phyloP scores from a whole-genome alignment of 176 grass and related monocot species.

The Oryza meridionalis region DNA sequence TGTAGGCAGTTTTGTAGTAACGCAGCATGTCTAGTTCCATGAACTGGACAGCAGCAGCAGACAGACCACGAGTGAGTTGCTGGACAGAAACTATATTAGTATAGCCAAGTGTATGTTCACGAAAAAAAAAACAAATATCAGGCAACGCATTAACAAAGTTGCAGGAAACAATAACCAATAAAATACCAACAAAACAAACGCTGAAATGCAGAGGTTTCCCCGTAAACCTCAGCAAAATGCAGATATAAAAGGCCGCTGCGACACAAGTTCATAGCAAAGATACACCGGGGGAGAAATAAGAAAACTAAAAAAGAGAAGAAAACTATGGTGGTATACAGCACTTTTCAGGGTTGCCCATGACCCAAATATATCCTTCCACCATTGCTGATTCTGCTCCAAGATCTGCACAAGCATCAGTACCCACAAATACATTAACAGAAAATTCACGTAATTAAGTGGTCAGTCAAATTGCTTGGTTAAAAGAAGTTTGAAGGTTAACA shows the following conservation, averaged over 20 bases:
- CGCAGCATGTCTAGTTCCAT: too few species aligned
- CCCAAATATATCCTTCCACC: slow-evolving; percentile 23
- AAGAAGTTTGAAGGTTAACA: too few species aligned
- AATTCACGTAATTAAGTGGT: neutral
- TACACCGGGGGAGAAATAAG: neutral
- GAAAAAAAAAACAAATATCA: neutral
- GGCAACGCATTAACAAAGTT: slow-evolving; percentile 29
- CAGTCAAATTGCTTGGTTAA: neutral
- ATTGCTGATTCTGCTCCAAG: slow-evolving; percentile 31
- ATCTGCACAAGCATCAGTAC: neutral
- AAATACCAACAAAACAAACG: slow-evolving; percentile 41
- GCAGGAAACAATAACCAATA: slow-evolving; percentile 52
- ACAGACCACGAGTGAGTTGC: too few species aligned
- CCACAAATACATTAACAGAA: neutral
- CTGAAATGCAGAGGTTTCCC: slow-evolving; percentile 3
- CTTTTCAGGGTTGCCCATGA: slow-evolving; percentile 28
- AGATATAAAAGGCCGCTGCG: slow-evolving; percentile 49
- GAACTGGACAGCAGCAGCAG: neutral
- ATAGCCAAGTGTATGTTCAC: neutral
- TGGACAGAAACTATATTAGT: neutral
- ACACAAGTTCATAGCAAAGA: neutral
- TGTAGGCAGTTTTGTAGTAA: too few species aligned
- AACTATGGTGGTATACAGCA: slow-evolving; percentile 36
- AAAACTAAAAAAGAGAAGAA: neutral
- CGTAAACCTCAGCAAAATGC: slow-evolving; percentile 43